Conservation (phyloP, 192 early-diverging fungal genomes). For the Umbelopsis sp. region DNA sequence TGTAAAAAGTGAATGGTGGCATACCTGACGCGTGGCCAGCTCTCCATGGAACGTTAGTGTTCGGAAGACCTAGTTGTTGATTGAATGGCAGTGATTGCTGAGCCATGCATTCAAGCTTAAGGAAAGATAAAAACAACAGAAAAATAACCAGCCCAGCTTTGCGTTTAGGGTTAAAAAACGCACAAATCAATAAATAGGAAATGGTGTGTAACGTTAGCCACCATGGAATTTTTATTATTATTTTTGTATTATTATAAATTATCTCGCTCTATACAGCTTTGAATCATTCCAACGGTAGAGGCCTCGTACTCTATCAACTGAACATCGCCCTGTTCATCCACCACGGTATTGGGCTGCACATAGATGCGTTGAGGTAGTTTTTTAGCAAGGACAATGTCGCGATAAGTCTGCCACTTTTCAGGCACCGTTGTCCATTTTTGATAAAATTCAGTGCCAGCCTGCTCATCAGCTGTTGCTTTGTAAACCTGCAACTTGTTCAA, state of each 20-base stretch:
- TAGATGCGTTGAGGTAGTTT: constrained; percentile 61
- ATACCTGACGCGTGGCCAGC: constrained; percentile 41
- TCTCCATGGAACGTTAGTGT: constrained; percentile 35
- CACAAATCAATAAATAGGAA: too few relatives aligned
- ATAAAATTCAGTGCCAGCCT: constrained; percentile 50
- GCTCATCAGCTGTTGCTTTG: constrained; percentile 60
- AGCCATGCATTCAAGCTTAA: constrained; percentile 20
- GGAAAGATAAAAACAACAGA: not conserved
- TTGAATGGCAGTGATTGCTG: constrained; percentile 20
- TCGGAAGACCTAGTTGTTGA: constrained; percentile 25
- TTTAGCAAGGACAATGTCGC: constrained; percentile 54
- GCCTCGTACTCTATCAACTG: constrained; percentile 57
- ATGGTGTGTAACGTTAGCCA: too few relatives aligned
- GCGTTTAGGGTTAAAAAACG: not conserved
- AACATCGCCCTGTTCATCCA: constrained; percentile 41
- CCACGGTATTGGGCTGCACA: constrained; percentile 56
- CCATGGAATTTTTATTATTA: constrained; percentile 7
- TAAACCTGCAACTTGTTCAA: constrained; percentile 62
- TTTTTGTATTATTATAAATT: constrained; percentile 23
- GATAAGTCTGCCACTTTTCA: constrained; percentile 45
- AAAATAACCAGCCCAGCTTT: not conserved
- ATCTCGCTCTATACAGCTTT: constrained; percentile 56
- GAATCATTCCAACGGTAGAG: constrained; percentile 57
- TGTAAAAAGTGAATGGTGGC: not conserved
- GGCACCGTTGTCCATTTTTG: constrained; percentile 50